These are phyloP conservation scores for Nakazawaea ishiwadae DNA, from an alignment of 805 yeast species.

Conservation along the genomic window DNA sequence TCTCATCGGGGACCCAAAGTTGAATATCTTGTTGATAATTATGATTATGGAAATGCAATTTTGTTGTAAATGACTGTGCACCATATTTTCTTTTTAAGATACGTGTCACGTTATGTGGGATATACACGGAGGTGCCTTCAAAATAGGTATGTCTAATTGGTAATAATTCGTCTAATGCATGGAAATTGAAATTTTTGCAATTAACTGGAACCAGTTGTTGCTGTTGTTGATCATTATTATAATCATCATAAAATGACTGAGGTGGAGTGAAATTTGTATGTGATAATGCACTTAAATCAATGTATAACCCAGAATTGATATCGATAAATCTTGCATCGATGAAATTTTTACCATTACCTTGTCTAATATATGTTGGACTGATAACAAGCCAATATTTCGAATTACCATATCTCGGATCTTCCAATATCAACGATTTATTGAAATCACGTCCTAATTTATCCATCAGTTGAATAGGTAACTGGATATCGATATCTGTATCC, in stretches of 20 bases:
- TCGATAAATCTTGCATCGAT: constrained; percentile 33
- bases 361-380: constrained; percentile 16
- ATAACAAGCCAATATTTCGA: constrained; percentile 24
- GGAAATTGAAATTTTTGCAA: constrained; percentile 25
- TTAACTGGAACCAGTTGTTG: constrained; percentile 20
- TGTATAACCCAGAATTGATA: constrained; percentile 35
- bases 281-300: constrained; percentile 33
- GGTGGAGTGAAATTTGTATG: constrained; percentile 11
- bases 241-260: constrained; percentile 9
- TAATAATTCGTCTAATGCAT: constrained; percentile 28
- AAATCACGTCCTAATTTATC: constrained; percentile 30
- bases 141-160: constrained; percentile 38
- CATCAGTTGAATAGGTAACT: constrained; percentile 33
- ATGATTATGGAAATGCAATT: constrained; percentile 22
- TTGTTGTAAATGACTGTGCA: constrained; percentile 5
- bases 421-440: constrained; percentile 40
- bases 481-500: constrained; percentile 39
- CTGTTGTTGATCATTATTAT: neutral
- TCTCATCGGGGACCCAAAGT: constrained; percentile 41
- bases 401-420: constrained; percentile 24
- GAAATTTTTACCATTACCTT: constrained; percentile 17
- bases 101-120: constrained; percentile 33
- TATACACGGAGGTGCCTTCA: constrained; percentile 43
- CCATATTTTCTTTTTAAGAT: constrained; percentile 34
- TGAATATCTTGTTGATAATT: constrained; percentile 38